A percentile compares a stretch with the other conserved stretches of the same genome.
These are phyloP conservation scores for Apiospora marii DNA, from an alignment of 2,329 filamentous ascomycete genomes.

Conservation along the genomic window DNA sequence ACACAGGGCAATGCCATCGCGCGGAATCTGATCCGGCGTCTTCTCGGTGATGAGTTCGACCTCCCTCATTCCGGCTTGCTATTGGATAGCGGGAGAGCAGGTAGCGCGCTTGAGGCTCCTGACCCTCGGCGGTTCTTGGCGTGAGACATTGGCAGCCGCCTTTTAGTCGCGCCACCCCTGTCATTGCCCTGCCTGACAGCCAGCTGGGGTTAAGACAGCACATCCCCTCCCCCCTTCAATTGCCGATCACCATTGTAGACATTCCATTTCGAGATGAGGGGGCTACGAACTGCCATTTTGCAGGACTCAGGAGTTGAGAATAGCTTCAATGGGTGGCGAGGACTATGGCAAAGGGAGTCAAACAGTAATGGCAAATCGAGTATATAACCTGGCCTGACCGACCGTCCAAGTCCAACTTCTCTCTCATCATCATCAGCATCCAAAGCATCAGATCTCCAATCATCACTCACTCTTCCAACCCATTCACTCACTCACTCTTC, in stretches of 20 bases:
- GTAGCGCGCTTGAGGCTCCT: neutral
- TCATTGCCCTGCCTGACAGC: neutral
- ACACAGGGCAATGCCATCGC: neutral
- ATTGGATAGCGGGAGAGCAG: conserved; percentile 27
- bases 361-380: neutral
- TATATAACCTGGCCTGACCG: conserved; percentile 7
- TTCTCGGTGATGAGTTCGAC: conserved; percentile 1
- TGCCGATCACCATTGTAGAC: conserved; percentile 24
- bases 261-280: conserved; percentile 12
- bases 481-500: conserved; percentile 30
- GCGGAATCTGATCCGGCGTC: neutral
- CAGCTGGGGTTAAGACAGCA: neutral
- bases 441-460: conserved; percentile 4
- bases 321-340: neutral
- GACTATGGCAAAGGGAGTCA: neutral
- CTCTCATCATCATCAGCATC: conserved; percentile 20
- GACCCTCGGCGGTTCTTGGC: neutral
- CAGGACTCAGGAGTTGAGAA: neutral
- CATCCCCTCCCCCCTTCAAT: conserved; percentile 23
- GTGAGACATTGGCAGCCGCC: neutral
- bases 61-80: neutral
- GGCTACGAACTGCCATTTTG: neutral
- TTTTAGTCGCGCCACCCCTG: neutral
- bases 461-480: conserved; percentile 11
- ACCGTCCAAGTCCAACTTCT: neutral